Evolutionary conservation across 306 rosid species (phyloP).

Genomic region (Dalbergia cochinchinensis): DNA sequence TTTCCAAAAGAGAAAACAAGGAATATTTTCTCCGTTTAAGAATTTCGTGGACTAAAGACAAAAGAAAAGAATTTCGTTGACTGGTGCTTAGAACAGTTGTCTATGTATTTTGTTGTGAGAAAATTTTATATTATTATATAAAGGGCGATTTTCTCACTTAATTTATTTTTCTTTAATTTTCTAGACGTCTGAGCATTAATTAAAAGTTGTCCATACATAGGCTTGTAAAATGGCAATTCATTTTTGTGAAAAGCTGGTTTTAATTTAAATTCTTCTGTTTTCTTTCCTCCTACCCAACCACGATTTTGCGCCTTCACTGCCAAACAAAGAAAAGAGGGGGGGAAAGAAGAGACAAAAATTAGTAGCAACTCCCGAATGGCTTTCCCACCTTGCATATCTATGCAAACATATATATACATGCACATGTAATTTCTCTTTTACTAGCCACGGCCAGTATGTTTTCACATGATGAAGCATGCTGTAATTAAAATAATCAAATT

Average conservation of each 20-base stretch:
- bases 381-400: too few species aligned
- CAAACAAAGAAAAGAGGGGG: not conserved
- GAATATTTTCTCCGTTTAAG: not conserved
- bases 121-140: not conserved
- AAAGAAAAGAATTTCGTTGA: constrained; percentile 4
- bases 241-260: not conserved
- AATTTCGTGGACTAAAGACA: not conserved
- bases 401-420: too few species aligned
- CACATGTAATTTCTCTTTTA: too few species aligned
- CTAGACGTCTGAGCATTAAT: not conserved
- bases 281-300: not conserved
- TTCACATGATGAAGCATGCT: too few species aligned
- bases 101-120: not conserved
- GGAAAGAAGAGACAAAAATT: not conserved
- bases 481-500: too few species aligned
- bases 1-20: not conserved
- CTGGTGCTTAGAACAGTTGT: not conserved
- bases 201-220: not conserved
- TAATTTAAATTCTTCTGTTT: not conserved
- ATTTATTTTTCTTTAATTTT: not conserved
- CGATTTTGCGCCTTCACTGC: not conserved
- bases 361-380: too few species aligned
- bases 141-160: not conserved
- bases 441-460: too few species aligned
- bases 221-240: constrained; percentile 3